Percentiles rank a stretch among this genome's conserved stretches.
Conservation (phyloP, 441 rosid genomes). For the Bruguiera hainesii region DNA sequence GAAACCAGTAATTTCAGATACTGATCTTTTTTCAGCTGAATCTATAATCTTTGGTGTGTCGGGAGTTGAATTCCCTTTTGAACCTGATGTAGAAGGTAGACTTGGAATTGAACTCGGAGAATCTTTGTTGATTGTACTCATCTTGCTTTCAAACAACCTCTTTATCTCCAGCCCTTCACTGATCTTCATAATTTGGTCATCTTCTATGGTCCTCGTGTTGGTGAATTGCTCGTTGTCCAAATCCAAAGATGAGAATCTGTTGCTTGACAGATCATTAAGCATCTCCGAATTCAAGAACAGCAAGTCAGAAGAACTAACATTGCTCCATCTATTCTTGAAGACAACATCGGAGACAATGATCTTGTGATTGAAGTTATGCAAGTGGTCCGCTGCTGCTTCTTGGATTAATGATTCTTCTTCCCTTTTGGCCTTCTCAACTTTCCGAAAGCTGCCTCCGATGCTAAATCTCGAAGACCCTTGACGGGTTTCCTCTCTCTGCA, state of each 20-base stretch:
- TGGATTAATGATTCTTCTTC: conserved; percentile 34
- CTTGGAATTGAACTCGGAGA: background rate
- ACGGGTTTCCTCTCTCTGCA: conserved; percentile 58
- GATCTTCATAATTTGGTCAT: conserved; percentile 32
- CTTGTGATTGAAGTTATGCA: conserved; percentile 66
- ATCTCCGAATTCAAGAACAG: conserved; percentile 71
- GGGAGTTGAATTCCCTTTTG: conserved; percentile 11
- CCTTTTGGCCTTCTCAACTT: conserved; percentile 25
- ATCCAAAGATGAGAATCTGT: conserved; percentile 43
- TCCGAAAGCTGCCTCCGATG: conserved; percentile 71
- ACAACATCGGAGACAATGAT: conserved; percentile 61
- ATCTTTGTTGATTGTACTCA: conserved; percentile 19
- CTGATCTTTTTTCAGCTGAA: conserved; percentile 54
- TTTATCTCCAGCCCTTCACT: conserved; percentile 53
- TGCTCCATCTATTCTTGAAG: conserved; percentile 84
- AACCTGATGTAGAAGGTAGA: conserved; percentile 31
- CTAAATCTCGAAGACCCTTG: conserved; percentile 62
- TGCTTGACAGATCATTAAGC: conserved; percentile 51
- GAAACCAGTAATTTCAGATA: conserved; percentile 71
- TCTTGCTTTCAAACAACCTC: conserved; percentile 47
- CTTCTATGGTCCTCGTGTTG: conserved; percentile 14
- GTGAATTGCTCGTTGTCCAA: conserved; percentile 4
- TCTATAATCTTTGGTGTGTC: conserved; percentile 25
- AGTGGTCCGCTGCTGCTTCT: conserved; percentile 22
- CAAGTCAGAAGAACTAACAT: conserved; percentile 76